Evolutionary conservation across 805 yeast species (phyloP).

Genomic region (Myxozyma lipomycoides): DNA sequence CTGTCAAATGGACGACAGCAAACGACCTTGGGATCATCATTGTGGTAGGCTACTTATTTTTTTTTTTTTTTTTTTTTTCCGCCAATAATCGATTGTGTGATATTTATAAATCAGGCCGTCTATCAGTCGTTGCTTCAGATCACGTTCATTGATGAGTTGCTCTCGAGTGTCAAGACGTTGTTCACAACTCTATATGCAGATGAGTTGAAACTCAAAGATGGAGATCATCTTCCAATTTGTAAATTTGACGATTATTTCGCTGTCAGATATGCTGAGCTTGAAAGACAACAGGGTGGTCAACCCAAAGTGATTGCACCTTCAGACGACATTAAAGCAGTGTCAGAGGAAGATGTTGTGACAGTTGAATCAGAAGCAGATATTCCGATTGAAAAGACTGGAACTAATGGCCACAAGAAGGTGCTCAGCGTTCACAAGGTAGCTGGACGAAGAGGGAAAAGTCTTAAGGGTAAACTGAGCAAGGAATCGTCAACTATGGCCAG

Average conservation of each 20-base stretch:
- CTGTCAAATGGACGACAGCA: constrained; percentile 45
- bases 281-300: constrained; percentile 12
- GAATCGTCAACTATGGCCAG: background rate
- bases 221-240: constrained; percentile 16
- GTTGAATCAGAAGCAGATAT: background rate
- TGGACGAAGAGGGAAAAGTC: constrained; percentile 12
- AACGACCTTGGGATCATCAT: constrained; percentile 45
- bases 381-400: background rate
- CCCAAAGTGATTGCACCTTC: constrained; percentile 2
- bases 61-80: background rate
- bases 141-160: constrained; percentile 36
- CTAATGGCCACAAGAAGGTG: background rate
- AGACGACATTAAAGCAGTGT: constrained; percentile 6
- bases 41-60: constrained; percentile 24
- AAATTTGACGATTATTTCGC: constrained; percentile 36
- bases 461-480: background rate
- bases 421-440: background rate
- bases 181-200: constrained; percentile 33
- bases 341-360: constrained; percentile 3
- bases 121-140: constrained; percentile 39
- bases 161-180: constrained; percentile 36
- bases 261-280: constrained; percentile 34
- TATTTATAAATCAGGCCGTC: too few relatives aligned
- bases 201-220: constrained; percentile 18
- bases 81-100: background rate